Percentiles rank a stretch among this genome's conserved stretches.
Conservation (phyloP, 2,329 filamentous ascomycete genomes). For the Aschersonia sp. region DNA sequence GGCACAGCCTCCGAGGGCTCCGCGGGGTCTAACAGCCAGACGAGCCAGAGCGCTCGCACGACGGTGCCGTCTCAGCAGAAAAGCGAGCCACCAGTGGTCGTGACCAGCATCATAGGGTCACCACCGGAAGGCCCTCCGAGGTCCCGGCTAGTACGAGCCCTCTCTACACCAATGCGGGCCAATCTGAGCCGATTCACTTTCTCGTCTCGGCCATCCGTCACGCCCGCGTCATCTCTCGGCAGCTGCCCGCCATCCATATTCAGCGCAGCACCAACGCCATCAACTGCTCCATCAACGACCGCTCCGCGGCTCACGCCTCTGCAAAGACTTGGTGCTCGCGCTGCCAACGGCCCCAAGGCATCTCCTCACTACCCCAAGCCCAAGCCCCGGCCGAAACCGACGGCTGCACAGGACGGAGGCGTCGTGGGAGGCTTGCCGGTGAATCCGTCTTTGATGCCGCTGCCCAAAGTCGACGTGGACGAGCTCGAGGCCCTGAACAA, state of each 20-base stretch:
- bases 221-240: conserved; percentile 19
- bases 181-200: conserved; percentile 20
- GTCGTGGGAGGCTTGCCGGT: conserved; percentile 23
- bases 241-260: conserved; percentile 20
- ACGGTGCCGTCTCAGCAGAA: too few species aligned
- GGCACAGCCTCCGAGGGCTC: neutral
- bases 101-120: too few species aligned
- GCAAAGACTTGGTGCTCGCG: conserved; percentile 35
- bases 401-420: conserved; percentile 1
- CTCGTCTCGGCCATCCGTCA: conserved; percentile 13
- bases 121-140: too few species aligned
- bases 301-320: conserved; percentile 33
- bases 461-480: conserved; percentile 28
- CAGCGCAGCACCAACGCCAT: conserved; percentile 20
- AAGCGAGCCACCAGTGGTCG: too few species aligned
- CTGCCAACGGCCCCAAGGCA: conserved; percentile 12
- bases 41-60: too few species aligned
- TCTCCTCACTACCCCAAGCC: conserved; percentile 16
- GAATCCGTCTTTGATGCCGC: conserved; percentile 38
- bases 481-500: too few species aligned
- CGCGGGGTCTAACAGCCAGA: too few species aligned
- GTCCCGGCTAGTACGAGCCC: too few species aligned
- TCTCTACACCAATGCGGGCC: too few species aligned
- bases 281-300: conserved; percentile 27
- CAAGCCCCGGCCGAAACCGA: conserved; percentile 10